Evolutionary conservation across 169 alveolate genomes (phyloP).

Genomic region (Plasmodium malariae): DNA sequence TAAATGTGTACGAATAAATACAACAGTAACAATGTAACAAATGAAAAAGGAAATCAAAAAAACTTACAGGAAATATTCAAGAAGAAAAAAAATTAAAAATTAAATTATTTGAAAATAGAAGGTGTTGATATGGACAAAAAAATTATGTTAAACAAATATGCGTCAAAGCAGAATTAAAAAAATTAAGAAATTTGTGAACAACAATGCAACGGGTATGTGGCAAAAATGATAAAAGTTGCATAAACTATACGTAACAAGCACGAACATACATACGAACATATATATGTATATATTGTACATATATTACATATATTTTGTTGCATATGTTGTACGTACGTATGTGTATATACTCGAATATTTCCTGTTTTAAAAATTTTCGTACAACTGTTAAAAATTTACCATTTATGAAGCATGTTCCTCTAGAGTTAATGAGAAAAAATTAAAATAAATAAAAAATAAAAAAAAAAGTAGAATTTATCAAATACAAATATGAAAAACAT

Average conservation of each 20-base stretch:
- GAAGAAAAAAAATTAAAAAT: background rate
- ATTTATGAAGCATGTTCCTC: background rate
- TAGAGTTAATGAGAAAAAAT: too few relatives aligned
- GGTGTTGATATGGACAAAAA: slow-evolving; percentile 1
- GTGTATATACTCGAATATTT: slow-evolving; percentile 1
- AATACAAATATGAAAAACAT: background rate
- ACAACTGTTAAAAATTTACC: background rate
- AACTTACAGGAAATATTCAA: too few relatives aligned
- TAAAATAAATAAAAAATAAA: too few relatives aligned
- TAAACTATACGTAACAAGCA: background rate
- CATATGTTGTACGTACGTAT: slow-evolving; percentile 1
- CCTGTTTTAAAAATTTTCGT: background rate
- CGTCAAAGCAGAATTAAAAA: slow-evolving; percentile 4
- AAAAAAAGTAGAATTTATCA: background rate
- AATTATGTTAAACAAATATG: background rate
- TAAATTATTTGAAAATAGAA: slow-evolving; percentile 7
- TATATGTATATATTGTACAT: too few relatives aligned
- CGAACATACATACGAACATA: background rate
- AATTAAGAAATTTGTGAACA: slow-evolving; percentile 22
- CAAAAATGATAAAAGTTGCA: background rate
- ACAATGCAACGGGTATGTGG: background rate
- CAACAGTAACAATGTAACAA: background rate
- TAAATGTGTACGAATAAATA: too few relatives aligned
- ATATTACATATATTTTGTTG: too few relatives aligned
- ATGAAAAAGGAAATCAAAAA: background rate